These are phyloP conservation scores for Vigna angularis DNA, from an alignment of 306 rosid species.

Conservation along the genomic window DNA sequence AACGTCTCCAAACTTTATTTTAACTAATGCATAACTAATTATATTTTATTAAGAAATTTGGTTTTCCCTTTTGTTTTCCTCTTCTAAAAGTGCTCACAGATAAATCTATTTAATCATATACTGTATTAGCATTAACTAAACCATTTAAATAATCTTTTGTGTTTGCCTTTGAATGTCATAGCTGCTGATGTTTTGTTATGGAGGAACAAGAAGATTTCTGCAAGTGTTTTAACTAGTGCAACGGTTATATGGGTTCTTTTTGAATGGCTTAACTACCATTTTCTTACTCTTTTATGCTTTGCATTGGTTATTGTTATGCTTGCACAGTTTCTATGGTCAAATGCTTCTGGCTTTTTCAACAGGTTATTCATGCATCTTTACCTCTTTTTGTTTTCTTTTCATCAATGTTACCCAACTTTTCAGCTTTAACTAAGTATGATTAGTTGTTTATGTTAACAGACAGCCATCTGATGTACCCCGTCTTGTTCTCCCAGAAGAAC, in stretches of 20 bases:
- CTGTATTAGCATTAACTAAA: conserved; percentile 22
- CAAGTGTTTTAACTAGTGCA: conserved; percentile 76
- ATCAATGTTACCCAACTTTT: conserved; percentile 18
- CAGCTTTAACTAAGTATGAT: not conserved
- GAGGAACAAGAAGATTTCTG: conserved; percentile 97
- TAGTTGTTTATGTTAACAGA: conserved; percentile 51
- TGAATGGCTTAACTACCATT: conserved; percentile 90
- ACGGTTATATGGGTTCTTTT: conserved; percentile 83
- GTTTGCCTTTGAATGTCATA: conserved; percentile 41
- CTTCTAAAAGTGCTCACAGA: too few relatives aligned
- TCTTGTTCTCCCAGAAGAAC: conserved; percentile 64
- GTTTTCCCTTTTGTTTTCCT: too few relatives aligned
- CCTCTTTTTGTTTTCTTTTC: conserved; percentile 23
- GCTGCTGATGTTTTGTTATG: conserved; percentile 93
- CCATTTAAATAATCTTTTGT: not conserved
- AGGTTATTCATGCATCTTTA: conserved; percentile 56
- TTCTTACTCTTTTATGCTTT: conserved; percentile 67
- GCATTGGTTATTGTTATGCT: conserved; percentile 73
- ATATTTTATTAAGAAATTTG: too few relatives aligned
- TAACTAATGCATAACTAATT: too few relatives aligned
- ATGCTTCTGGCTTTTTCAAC: conserved; percentile 71
- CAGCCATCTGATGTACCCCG: conserved; percentile 67
- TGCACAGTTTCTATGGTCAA: conserved; percentile 81
- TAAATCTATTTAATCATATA: not conserved
- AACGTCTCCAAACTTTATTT: too few relatives aligned